Evolutionary conservation across 164 flowering plant genomes (phyloP).

Genomic region (Stephania japonica): DNA sequence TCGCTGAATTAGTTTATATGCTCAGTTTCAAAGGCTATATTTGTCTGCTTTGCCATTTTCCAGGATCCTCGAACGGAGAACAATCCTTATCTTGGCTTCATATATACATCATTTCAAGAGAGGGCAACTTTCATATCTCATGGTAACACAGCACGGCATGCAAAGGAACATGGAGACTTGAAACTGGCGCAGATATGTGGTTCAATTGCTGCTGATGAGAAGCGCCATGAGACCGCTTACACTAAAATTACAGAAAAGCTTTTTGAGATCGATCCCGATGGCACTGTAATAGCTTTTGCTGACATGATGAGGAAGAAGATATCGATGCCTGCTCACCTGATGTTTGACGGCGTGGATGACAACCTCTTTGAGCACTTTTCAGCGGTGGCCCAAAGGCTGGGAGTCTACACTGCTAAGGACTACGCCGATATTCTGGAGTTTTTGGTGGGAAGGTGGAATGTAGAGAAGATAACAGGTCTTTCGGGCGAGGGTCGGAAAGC

Average conservation of each 20-base stretch:
- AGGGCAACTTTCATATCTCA: slow-evolving; percentile 71
- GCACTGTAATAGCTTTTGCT: slow-evolving; percentile 41
- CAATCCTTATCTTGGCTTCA: slow-evolving; percentile 70
- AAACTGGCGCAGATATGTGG: slow-evolving; percentile 71
- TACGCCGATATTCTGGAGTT: slow-evolving; percentile 67
- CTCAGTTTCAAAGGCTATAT: not conserved
- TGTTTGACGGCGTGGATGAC: slow-evolving; percentile 49
- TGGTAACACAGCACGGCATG: slow-evolving; percentile 64
- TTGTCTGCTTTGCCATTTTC: not conserved
- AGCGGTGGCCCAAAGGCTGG: slow-evolving; percentile 60
- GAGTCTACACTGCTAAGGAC: slow-evolving; percentile 54
- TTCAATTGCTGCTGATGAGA: slow-evolving; percentile 67
- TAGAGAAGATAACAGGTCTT: slow-evolving; percentile 52
- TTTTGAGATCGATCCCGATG: slow-evolving; percentile 67
- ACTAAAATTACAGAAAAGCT: slow-evolving; percentile 65
- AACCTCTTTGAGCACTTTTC: slow-evolving; percentile 55
- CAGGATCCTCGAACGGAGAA: slow-evolving; percentile 71
- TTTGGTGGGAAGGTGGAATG: slow-evolving; percentile 61
- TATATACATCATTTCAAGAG: slow-evolving; percentile 80
- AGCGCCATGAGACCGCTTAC: slow-evolving; percentile 66
- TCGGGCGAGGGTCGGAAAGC: slow-evolving; percentile 58
- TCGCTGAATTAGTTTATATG: not conserved
- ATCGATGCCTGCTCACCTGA: slow-evolving; percentile 54
- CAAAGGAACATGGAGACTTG: slow-evolving; percentile 56
- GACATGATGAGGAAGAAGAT: slow-evolving; percentile 68